Conservation (phyloP, 2,329 filamentous ascomycete species). For the Diaporthe caulivora region DNA sequence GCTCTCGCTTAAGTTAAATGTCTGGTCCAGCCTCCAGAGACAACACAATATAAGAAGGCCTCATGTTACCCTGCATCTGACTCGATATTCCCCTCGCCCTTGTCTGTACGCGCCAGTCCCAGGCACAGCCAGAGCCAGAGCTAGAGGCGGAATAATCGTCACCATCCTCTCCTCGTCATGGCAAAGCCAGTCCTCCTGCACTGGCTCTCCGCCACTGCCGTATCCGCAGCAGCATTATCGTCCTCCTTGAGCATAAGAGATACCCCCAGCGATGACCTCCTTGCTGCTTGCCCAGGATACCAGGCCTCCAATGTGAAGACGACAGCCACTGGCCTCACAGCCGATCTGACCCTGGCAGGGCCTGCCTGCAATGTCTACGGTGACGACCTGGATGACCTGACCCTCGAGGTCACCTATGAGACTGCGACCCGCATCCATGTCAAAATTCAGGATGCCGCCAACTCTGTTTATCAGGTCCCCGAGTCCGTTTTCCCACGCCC, state of each 20-base stretch:
- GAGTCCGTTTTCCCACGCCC: constrained; percentile 76
- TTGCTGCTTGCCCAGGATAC: constrained; percentile 70
- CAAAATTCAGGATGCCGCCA: constrained; percentile 77
- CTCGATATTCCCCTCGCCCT: neutral
- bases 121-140: neutral
- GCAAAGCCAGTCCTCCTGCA: constrained; percentile 33
- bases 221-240: constrained; percentile 30
- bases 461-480: constrained; percentile 81
- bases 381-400: constrained; percentile 72
- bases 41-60: constrained; percentile 2
- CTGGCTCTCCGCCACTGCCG: constrained; percentile 40
- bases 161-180: constrained; percentile 19
- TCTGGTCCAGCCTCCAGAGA: neutral
- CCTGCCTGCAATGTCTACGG: constrained; percentile 77
- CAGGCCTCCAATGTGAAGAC: constrained; percentile 67
- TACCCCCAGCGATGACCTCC: constrained; percentile 45
- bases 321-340: constrained; percentile 66
- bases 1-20: neutral
- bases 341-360: constrained; percentile 73
- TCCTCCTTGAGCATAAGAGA: constrained; percentile 37
- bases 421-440: constrained; percentile 80
- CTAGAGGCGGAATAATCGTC: neutral
- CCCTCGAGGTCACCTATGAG: constrained; percentile 75
- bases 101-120: neutral
- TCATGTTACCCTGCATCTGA: constrained; percentile 3